Base-by-base conservation (phyloP, 2,329 filamentous ascomycete species). In the Fusarium miscanthi region DNA sequence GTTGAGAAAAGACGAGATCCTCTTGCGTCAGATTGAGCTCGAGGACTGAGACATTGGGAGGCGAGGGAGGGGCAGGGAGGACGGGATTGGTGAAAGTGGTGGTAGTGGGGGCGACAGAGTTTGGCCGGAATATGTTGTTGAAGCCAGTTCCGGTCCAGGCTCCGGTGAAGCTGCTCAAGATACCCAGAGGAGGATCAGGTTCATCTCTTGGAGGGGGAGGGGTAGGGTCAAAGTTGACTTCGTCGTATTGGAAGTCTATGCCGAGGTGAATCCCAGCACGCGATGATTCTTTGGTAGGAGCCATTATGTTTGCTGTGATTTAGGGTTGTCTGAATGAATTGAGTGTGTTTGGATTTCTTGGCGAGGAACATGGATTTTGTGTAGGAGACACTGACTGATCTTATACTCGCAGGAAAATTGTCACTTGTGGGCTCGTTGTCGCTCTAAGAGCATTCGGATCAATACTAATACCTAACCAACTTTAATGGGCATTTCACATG, bases 51-150 rank as follows among this genome's bases (percentile, higher is more conserved):
- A 64, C 61, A 35, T 64, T 64, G 8, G 61, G 61, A 25, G 61
- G 61, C 1, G 57, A 9, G 9, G 61, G 61, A 23, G 61, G 57
- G 14, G 61, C 25, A 30, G 61, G 61, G 14, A 40, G n/a, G n/a
- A 64, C 61, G 1, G 57, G 57, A 33, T 64, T 64, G 33, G 21
- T 31, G 38, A 64, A 64, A 6, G 45, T 61, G 11, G 61, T 64
- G 0, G 61, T 62, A 1, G 61, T 64, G 8, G 60, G 60, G 13
- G 43, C n/a, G 9, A 45, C 45, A 4, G 53, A 60, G 6, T 64
- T 64, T 8, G 61, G 61, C 6, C 61, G 16, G 23, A 64, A 62
- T 17, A 62, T 64, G 19, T 48, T 64, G 31, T 64, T 64, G n/a
- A 64, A 53, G 17, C 62, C 62, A 40, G 62, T 48, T 23, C 62